A percentile compares a stretch with the other conserved stretches of the same genome.
Evolutionary conservation across 106 monocot species (phyloP).

Genomic region (Dendrobium officinale): DNA sequence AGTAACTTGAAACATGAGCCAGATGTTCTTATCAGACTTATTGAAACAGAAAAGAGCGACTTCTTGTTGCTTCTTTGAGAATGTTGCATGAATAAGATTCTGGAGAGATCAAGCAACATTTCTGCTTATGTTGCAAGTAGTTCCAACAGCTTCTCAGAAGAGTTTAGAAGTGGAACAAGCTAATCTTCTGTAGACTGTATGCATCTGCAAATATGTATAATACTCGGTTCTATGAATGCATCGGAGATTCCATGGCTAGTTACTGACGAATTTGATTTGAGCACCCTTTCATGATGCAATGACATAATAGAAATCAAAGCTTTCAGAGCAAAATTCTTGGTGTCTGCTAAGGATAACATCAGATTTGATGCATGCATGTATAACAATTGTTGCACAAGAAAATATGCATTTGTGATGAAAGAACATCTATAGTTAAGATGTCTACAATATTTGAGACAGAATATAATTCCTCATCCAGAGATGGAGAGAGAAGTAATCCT

Average conservation of each 20-base stretch:
- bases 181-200: constrained; percentile 35
- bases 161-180: constrained; percentile 7
- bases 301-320: constrained; percentile 42
- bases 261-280: constrained; percentile 9
- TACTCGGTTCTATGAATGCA: constrained; percentile 23
- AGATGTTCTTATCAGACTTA: constrained; percentile 45
- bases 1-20: constrained; percentile 30
- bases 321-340: constrained; percentile 49
- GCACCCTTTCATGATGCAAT: constrained; percentile 23
- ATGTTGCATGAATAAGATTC: constrained; percentile 22
- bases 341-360: constrained; percentile 30
- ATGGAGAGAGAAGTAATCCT: too few species aligned
- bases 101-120: constrained; percentile 46
- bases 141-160: constrained; percentile 23
- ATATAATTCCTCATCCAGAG: too few species aligned
- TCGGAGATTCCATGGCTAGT: constrained; percentile 21
- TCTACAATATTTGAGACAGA: too few species aligned
- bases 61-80: constrained; percentile 7
- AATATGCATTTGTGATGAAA: too few species aligned
- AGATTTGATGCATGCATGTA: constrained; percentile 64
- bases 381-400: background rate
- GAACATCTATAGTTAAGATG: too few species aligned
- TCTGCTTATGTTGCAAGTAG: constrained; percentile 45
- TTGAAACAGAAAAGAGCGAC: constrained; percentile 24
- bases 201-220: constrained; percentile 36